Conservation (phyloP, 345 rosid genomes). For the Viola odorata region DNA sequence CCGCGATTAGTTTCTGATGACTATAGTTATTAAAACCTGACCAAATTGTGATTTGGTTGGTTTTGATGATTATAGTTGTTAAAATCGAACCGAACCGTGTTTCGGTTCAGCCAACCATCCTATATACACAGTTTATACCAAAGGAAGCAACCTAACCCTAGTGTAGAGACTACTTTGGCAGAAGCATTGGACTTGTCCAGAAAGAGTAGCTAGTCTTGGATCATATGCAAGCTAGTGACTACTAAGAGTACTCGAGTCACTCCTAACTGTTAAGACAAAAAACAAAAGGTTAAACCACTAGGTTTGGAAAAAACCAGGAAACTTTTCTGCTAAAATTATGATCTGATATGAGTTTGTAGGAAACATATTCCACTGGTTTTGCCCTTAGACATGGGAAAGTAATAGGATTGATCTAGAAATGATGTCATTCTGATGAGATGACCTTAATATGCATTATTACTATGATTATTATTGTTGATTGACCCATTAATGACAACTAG, state of each 20-base stretch:
- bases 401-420: not conserved
- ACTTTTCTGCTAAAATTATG: not conserved
- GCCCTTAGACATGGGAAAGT: not conserved
- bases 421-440: conserved; percentile 12
- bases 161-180: not conserved
- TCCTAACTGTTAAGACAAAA: no score
- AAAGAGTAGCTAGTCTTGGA: not conserved
- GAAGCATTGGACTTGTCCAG: not conserved
- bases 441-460: conserved; percentile 10
- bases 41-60: no score
- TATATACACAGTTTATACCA: not conserved
- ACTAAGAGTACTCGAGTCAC: no score
- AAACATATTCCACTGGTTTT: conserved; percentile 19
- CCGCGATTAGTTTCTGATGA: no score
- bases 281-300: no score
- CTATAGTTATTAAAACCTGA: no score
- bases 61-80: no score
- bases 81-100: no score
- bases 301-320: no score
- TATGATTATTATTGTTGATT: conserved; percentile 16
- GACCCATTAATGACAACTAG: conserved; percentile 26
- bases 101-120: no score
- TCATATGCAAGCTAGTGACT: no score
- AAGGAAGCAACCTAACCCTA: not conserved
- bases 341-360: not conserved